A percentile compares a stretch with the other conserved stretches of the same genome.
Conservation (phyloP, 768 basidiomycete species). For the Termitomyces sp. region DNA sequence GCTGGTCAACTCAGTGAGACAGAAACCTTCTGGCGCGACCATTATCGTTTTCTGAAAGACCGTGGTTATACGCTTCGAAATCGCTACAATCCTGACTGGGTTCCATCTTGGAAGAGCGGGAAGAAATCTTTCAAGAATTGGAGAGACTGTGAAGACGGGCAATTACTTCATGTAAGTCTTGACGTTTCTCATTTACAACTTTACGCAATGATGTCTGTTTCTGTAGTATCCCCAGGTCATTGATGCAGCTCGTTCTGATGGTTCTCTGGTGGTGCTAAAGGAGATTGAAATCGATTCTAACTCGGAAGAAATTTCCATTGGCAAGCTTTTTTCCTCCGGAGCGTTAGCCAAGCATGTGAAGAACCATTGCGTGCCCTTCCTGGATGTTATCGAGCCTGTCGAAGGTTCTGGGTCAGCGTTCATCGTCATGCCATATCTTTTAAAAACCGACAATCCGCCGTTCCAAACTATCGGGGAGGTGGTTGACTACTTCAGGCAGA, state of each 20-base stretch:
- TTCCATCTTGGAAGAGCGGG: no score
- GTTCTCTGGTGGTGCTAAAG: not conserved
- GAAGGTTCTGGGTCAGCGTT: slow-evolving; percentile 1
- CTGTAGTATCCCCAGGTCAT: not conserved
- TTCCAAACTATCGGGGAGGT: not conserved
- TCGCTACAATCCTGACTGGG: no score
- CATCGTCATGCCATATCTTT: not conserved
- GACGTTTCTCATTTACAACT: no score
- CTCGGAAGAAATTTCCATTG: not conserved
- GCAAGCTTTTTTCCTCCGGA: not conserved
- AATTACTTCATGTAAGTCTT: no score
- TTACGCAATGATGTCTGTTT: not conserved
- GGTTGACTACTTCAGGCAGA: not conserved
- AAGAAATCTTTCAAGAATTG: no score
- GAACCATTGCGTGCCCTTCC: slow-evolving; percentile 1
- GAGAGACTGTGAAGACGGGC: no score
- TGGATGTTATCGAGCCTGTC: no score
- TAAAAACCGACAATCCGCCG: not conserved
- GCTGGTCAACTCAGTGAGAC: not conserved
- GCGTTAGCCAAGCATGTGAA: not conserved
- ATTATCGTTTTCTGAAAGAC: no score
- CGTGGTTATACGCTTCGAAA: no score
- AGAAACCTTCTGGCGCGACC: no score
- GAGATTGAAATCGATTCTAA: not conserved
- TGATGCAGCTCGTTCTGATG: not conserved